A percentile compares a stretch with the other conserved stretches of the same genome.
These are phyloP conservation scores for Pseudovirgaria hyperparasitica DNA, from an alignment of 2,329 filamentous ascomycete species.

Conservation along the genomic window DNA sequence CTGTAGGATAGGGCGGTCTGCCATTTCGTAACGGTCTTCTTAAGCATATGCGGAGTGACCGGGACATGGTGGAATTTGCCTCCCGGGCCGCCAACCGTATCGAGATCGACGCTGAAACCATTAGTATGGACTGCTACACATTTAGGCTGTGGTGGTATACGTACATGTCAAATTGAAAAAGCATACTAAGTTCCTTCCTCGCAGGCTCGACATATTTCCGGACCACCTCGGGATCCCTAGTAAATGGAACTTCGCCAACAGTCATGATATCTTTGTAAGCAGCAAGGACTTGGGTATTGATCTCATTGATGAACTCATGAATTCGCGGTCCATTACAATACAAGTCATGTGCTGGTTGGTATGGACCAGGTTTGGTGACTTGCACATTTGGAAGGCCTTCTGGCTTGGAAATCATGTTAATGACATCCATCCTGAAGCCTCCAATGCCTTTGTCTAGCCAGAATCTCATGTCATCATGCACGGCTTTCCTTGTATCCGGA, in stretches of 20 bases:
- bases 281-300: constrained; percentile 39
- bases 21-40: constrained; percentile 29
- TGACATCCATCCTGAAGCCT: constrained; percentile 37
- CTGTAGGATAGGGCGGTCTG: constrained; percentile 36
- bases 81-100: constrained; percentile 20
- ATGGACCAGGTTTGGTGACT: constrained; percentile 27
- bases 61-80: constrained; percentile 17
- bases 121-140: too few species aligned
- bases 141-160: too few species aligned
- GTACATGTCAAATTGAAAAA: constrained; percentile 37
- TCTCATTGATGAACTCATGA: constrained; percentile 43
- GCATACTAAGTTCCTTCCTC: constrained; percentile 33
- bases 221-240: constrained; percentile 30
- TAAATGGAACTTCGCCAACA: constrained; percentile 48
- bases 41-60: constrained; percentile 32
- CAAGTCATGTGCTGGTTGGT: constrained; percentile 35
- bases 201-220: constrained; percentile 28
- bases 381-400: constrained; percentile 29
- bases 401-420: constrained; percentile 36
- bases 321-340: constrained; percentile 46
- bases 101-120: constrained; percentile 18
- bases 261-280: constrained; percentile 39
- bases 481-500: constrained; percentile 28
- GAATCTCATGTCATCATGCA: constrained; percentile 33
- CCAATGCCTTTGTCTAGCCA: constrained; percentile 34